Base-by-base conservation (phyloP, 202 grass and related monocot genomes). In the Digitaria exilis region DNA sequence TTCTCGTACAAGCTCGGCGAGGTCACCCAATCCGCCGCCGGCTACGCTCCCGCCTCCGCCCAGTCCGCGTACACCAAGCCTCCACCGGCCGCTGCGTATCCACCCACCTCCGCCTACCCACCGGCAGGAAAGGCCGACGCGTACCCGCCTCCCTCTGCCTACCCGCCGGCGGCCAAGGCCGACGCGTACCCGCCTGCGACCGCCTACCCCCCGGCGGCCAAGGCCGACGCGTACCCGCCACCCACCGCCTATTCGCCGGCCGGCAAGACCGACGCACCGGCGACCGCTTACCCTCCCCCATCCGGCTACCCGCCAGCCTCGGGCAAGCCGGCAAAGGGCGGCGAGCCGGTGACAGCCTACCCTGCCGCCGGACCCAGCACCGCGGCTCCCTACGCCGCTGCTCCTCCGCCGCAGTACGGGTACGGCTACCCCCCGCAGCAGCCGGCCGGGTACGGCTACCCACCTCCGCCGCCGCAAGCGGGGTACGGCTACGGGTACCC, bases 1-100 rank as follows among this genome's bases (percentile, higher is more conserved):
- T 77, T 98, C 78, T 98, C 96, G 0, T 98, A 98, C 70, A 94
- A 87, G 80, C 80, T 98, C 60, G 82, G 93, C 7, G 89, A 95
- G 87, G 74, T 78, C 42, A 78, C 73, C 60, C 65, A 71, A 18
- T 21, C 68, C 6, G 69, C 34, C 7, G 70, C 68, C 13, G 79
- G 51, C 0, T 86, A 86, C 31, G 48, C 42, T 0, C 19, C 54
- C 26, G 21, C 43, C 29, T 9, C 34, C 29, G 31, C 80, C 30
- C 22, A 43, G 14, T 21, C 37, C 42, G 21, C 71, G 1, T 69
- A 81, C 64, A 50, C 45, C 0, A 70, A 59, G 21, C 50, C 64
- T 37, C 85, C 43, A 3, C 67, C 50, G 15, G 19, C 72, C 4
- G 64, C 63, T 3, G 45, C 45, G 14, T 48, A 48, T 15, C 45